Conservation (phyloP, 371 early-diverging fungal species). For the Lichtheimia corymbifera region DNA sequence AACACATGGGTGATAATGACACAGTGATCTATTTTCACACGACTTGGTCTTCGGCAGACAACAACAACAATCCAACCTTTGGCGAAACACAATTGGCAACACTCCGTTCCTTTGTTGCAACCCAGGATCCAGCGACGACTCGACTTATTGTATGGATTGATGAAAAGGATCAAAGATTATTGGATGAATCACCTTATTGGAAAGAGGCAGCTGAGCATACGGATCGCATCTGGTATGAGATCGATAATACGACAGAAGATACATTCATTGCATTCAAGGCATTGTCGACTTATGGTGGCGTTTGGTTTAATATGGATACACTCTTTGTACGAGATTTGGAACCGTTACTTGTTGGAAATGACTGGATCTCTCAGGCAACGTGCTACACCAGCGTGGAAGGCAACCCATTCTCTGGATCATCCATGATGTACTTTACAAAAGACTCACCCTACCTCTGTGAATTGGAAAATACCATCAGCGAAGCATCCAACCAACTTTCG, state of each 20-base stretch:
- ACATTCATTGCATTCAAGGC: conserved; percentile 18
- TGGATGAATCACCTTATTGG: conserved; percentile 27
- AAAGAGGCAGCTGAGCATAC: conserved; percentile 7
- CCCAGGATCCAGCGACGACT: conserved; percentile 35
- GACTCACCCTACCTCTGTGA: conserved; percentile 48
- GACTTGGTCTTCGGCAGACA: conserved; percentile 31
- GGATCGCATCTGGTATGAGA: conserved; percentile 21
- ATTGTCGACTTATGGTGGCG: conserved; percentile 46
- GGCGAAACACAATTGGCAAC: conserved; percentile 37
- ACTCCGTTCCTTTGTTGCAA: conserved; percentile 44
- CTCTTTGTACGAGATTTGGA: conserved; percentile 48
- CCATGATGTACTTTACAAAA: conserved; percentile 36
- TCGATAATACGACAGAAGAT: conserved; percentile 1
- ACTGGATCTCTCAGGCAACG: conserved; percentile 47
- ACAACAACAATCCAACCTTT: too few relatives aligned
- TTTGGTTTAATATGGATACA: conserved; percentile 51
- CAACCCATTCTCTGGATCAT: conserved; percentile 26
- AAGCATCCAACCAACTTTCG: background rate
- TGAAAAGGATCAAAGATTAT: conserved; percentile 19
- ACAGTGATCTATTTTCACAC: conserved; percentile 38
- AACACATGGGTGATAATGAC: conserved; percentile 11
- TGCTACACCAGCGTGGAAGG: conserved; percentile 32
- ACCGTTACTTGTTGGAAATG: conserved; percentile 34
- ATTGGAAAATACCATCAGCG: conserved; percentile 22
- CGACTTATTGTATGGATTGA: conserved; percentile 46